Evolutionary conservation across 139 green algal genomes (phyloP).

Genomic region (Trebouxia sp.): DNA sequence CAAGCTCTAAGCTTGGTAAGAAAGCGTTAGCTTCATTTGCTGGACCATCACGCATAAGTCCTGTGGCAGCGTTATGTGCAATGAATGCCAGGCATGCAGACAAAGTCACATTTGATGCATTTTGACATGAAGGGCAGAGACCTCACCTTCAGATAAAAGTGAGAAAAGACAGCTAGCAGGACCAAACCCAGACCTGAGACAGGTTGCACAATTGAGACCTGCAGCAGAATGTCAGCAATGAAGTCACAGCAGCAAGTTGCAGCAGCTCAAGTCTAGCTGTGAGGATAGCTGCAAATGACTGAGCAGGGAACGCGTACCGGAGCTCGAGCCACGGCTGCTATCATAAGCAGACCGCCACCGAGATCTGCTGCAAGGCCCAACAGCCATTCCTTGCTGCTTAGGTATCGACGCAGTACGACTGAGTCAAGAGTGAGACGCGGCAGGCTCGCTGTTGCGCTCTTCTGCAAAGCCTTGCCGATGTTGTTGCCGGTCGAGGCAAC

Average conservation of each 20-base stretch:
- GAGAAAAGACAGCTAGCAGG: constrained; percentile 80
- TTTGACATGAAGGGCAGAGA: not conserved
- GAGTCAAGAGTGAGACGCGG: constrained; percentile 61
- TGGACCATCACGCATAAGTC: no score
- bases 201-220: constrained; percentile 89
- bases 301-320: constrained; percentile 58
- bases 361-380: constrained; percentile 74
- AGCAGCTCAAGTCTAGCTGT: not conserved
- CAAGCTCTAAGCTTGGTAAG: no score
- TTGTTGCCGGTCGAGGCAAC: constrained; percentile 79
- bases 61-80: no score
- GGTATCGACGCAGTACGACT: constrained; percentile 68
- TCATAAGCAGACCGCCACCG: constrained; percentile 78
- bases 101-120: no score
- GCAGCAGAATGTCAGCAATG: constrained; percentile 13
- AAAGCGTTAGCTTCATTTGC: no score
- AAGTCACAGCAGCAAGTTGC: not conserved
- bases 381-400: constrained; percentile 64
- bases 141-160: constrained; percentile 75
- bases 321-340: constrained; percentile 77
- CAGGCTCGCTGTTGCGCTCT: constrained; percentile 74
- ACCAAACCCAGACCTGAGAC: constrained; percentile 83
- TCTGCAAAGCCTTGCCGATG: constrained; percentile 87
- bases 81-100: no score
- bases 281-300: no score